These are phyloP conservation scores for Tulasnella calospora DNA, from an alignment of 768 basidiomycete genomes.

Conservation along the genomic window DNA sequence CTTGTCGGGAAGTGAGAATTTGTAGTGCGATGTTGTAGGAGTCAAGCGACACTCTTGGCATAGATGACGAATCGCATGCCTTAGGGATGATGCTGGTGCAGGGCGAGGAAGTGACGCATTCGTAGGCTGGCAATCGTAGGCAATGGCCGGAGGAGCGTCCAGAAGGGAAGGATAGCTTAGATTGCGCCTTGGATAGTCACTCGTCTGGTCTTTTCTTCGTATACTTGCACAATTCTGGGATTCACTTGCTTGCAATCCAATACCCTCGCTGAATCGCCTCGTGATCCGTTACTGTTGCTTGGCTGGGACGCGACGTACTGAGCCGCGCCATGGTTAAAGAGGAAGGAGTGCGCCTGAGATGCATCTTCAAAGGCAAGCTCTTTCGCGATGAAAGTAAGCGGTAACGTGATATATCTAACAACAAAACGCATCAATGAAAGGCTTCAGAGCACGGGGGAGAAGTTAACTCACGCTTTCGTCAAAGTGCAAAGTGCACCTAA, in stretches of 20 bases:
- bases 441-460: not conserved
- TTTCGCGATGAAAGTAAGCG: conserved; percentile 68
- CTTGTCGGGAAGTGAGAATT: not conserved
- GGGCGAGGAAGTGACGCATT: not conserved
- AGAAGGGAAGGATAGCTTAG: conserved; percentile 38
- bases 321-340: conserved; percentile 62
- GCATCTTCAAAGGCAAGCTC: conserved; percentile 80
- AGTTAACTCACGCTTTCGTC: conserved; percentile 75
- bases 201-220: conserved; percentile 78
- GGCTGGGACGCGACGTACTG: conserved; percentile 57
- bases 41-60: not conserved
- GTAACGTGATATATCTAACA: conserved; percentile 73
- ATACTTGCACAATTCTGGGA: conserved; percentile 53
- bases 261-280: conserved; percentile 56
- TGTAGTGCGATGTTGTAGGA: not conserved
- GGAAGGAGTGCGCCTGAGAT: conserved; percentile 60
- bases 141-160: not conserved
- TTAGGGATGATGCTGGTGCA: not conserved
- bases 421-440: not conserved
- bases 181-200: conserved; percentile 91
- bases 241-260: conserved; percentile 68
- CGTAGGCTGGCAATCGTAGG: not conserved
- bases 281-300: conserved; percentile 33
- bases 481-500: conserved; percentile 81
- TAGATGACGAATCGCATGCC: not conserved